These are phyloP conservation scores for Salvia miltiorrhiza DNA, from an alignment of 257 asterid genomes.

Conservation along the genomic window DNA sequence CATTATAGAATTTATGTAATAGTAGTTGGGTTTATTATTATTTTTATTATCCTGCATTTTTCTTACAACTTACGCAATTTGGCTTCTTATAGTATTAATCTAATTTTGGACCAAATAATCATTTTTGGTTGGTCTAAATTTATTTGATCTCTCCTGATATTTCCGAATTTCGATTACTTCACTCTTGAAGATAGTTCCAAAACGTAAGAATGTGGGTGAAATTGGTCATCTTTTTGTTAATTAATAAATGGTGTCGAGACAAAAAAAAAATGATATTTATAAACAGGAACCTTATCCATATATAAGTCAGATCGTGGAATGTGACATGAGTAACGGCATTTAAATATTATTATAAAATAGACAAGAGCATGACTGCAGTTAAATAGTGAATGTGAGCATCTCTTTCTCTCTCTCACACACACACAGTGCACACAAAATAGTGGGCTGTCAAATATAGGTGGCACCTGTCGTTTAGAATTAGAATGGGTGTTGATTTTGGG, in stretches of 20 bases:
- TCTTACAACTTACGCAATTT: too few relatives aligned
- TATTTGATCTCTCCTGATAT: neutral
- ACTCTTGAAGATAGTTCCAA: too few relatives aligned
- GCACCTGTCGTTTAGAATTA: conserved; percentile 15
- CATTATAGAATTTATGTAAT: too few relatives aligned
- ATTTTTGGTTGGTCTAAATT: neutral
- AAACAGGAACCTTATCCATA: conserved; percentile 18
- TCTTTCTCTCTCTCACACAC: neutral
- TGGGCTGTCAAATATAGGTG: conserved; percentile 25
- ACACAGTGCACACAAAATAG: neutral
- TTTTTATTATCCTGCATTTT: too few relatives aligned
- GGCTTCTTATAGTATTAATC: too few relatives aligned
- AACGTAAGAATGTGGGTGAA: neutral
- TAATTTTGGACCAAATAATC: neutral
- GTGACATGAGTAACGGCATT: conserved; percentile 26
- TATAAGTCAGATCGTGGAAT: conserved; percentile 10
- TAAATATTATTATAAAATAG: conserved; percentile 7
- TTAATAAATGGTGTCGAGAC: neutral
- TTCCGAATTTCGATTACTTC: too few relatives aligned
- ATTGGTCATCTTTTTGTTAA: neutral
- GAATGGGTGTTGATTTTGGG: conserved; percentile 28
- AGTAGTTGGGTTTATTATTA: too few relatives aligned
- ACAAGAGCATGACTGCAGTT: neutral
- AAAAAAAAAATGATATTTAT: neutral
- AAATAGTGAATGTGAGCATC: neutral